These are phyloP conservation scores for Myxozyma kluyveri DNA, from an alignment of 805 yeast species.

Conservation along the genomic window DNA sequence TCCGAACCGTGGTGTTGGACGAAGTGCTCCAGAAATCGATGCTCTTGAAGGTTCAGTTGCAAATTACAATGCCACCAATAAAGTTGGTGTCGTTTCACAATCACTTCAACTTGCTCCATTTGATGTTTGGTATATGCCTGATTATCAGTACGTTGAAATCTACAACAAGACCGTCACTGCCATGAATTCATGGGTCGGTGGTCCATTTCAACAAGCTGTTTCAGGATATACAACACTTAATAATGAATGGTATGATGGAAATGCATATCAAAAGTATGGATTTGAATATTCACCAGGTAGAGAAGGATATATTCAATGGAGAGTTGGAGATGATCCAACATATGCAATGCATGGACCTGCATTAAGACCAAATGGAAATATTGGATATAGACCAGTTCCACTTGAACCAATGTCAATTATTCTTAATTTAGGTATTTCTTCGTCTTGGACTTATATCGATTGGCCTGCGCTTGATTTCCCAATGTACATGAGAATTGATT, in stretches of 20 bases:
- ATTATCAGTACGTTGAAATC: constrained; percentile 73
- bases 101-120: constrained; percentile 90
- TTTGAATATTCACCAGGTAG: constrained; percentile 71
- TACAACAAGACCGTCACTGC: constrained; percentile 65
- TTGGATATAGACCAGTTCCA: constrained; percentile 75
- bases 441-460: constrained; percentile 90
- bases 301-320: constrained; percentile 81
- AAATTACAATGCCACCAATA: constrained; percentile 40
- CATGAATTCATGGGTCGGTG: constrained; percentile 88
- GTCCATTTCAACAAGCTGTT: constrained; percentile 90
- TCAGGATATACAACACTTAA: constrained; percentile 80
- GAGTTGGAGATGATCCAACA: constrained; percentile 76
- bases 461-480: constrained; percentile 79
- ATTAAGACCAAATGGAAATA: constrained; percentile 85
- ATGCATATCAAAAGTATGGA: constrained; percentile 66
- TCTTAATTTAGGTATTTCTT: constrained; percentile 85
- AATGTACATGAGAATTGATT: constrained; percentile 69
- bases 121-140: constrained; percentile 93
- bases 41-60: constrained; percentile 75
- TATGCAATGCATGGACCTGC: constrained; percentile 70
- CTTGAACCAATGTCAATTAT: constrained; percentile 92
- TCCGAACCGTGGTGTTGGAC: constrained; percentile 81
- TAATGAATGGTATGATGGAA: constrained; percentile 73
- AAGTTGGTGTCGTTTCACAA: constrained; percentile 68
- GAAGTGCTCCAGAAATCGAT: constrained; percentile 97